A percentile compares a stretch with the other conserved stretches of the same genome.
phyloP scores from a whole-genome alignment of 352 stramenopile genomes.

The Phytophthora macrochlamydospora region DNA sequence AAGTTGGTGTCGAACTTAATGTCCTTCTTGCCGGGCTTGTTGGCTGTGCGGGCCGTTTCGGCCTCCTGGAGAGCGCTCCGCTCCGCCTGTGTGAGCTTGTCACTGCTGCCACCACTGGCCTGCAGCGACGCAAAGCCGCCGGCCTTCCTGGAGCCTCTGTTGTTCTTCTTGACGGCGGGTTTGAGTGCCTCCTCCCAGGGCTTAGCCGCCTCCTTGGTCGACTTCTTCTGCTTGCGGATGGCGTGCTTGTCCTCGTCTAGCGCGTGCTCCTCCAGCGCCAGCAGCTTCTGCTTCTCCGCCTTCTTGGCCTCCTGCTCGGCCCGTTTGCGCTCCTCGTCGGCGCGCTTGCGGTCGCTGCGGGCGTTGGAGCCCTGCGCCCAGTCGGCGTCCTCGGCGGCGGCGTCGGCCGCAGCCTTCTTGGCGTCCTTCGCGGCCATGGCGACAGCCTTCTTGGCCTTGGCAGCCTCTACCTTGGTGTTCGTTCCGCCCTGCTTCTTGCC shows the following conservation, averaged over 20 bases:
- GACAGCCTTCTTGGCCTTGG: conserved; percentile 72
- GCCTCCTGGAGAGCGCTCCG: conserved; percentile 52
- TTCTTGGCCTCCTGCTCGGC: conserved; percentile 69
- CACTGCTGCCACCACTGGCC: conserved; percentile 20
- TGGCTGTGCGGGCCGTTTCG: conserved; percentile 39
- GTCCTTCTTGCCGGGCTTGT: conserved; percentile 52
- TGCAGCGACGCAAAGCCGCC: conserved; percentile 31
- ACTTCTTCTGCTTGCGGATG: conserved; percentile 77
- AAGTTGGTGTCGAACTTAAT: conserved; percentile 71
- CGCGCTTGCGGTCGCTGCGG: conserved; percentile 43
- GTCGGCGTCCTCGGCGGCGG: conserved; percentile 51
- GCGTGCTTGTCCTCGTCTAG: conserved; percentile 63
- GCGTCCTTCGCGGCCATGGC: conserved; percentile 62
- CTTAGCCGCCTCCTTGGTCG: conserved; percentile 60
- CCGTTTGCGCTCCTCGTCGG: conserved; percentile 70
- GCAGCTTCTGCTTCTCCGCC: conserved; percentile 71
- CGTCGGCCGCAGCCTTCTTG: conserved; percentile 46
- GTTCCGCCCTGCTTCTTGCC: conserved; percentile 55
- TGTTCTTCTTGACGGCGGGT: conserved; percentile 69
- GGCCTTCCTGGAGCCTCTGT: conserved; percentile 49
- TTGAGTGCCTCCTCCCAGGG: conserved; percentile 78
- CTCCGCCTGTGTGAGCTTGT: conserved; percentile 65
- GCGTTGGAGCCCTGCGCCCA: conserved; percentile 64
- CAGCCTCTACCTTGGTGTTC: conserved; percentile 81
- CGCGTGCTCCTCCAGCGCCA: conserved; percentile 69